Evolutionary conservation across 306 rosid species (phyloP), one percentile per base, ranked within the genome.

Genomic region (Pterocarpus macrocarpus): DNA sequence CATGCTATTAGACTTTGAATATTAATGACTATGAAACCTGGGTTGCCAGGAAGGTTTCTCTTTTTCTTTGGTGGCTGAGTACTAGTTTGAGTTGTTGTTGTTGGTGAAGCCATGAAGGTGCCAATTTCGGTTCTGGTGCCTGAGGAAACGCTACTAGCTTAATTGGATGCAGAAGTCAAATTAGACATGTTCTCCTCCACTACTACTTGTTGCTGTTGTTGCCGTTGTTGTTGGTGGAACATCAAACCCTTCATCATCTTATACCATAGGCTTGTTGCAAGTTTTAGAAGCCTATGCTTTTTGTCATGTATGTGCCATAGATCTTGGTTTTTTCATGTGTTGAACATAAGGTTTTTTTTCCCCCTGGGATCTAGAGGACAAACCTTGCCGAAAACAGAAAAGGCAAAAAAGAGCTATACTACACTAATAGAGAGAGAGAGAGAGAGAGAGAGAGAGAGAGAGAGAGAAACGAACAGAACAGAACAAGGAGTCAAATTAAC

Each of bases 31-130:
- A 55, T 67, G 59, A 32, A 83, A 95, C 99, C 99, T 87, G 99
- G 99, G 87, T 96, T 93, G 15, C 99, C 99, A 8, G 99, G 99
- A 14, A 93, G 97, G 89, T 88, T 96, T 88, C 98, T 92, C 78
- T 92, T 96, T 88, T 80, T 96, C 86, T 96, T 96, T 0, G 41
- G 33, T 22, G 88, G 89, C 57, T 91, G 91, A 56, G 71, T 43
- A 4, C 32, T n/a, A 5, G 28, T 16, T 69, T 83, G 91, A 57
- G 92, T 63, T 72, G 81, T 80, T 30, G 88, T 68, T 75, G 80
- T 84, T 30, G 88, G 86, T 16, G 90, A 77, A 49, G 82, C 76
- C 63, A 89, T 82, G 63, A 87, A 80, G 70, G 82, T 73, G 7
- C 85, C 91, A 75, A 82, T 79, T 83, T 94, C 97, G 30, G 85